These are phyloP conservation scores for Malus hybrid DNA, from an alignment of 331 rosid species.

Conservation along the genomic window DNA sequence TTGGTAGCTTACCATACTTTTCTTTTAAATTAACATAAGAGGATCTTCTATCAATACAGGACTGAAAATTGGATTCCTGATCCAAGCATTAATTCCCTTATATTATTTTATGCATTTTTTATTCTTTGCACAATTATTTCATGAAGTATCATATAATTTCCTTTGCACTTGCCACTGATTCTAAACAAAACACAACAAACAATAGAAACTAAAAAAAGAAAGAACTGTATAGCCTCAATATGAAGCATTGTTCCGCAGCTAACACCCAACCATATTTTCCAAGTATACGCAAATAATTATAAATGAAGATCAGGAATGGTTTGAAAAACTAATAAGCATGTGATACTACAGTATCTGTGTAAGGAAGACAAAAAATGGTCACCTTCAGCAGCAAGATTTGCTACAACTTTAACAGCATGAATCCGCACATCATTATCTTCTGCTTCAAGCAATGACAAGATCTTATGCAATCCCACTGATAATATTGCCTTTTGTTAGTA, in stretches of 20 bases:
- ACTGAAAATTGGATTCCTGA: not conserved
- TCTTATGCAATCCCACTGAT: constrained; percentile 97
- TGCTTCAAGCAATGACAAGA: constrained; percentile 93
- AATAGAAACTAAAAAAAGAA: not conserved
- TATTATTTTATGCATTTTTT: not conserved
- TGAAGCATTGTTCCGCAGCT: not conserved
- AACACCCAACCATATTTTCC: not conserved
- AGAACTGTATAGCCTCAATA: not conserved
- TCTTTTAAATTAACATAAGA: too few relatives aligned
- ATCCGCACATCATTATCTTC: constrained; percentile 90
- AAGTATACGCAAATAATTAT: not conserved
- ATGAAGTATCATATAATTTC: not conserved
- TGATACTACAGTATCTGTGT: not conserved
- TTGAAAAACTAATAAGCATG: not conserved
- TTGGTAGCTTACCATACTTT: not conserved
- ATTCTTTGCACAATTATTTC: not conserved
- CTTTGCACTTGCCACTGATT: not conserved
- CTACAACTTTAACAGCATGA: constrained; percentile 98
- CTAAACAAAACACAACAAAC: not conserved
- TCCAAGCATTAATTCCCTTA: not conserved
- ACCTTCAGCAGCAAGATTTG: constrained; percentile 99
- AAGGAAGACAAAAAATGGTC: constrained; percentile 1
- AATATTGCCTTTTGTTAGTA: not conserved
- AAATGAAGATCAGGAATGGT: not conserved
- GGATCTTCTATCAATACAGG: not conserved